Evolutionary conservation across 352 stramenopile species (phyloP).

Genomic region (Phytophthora macrochlamydospora): DNA sequence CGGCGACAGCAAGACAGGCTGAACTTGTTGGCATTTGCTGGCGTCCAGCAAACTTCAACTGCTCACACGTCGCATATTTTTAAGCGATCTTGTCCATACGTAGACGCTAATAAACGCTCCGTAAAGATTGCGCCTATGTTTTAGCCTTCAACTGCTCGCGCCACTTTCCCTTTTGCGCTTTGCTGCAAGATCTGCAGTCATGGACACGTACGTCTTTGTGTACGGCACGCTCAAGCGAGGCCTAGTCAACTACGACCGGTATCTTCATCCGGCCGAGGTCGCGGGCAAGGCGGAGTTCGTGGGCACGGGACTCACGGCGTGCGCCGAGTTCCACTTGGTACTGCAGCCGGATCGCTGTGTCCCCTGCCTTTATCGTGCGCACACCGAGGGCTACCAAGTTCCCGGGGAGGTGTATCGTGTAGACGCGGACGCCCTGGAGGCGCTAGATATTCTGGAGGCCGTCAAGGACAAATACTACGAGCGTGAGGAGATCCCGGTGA

Average conservation of each 20-base stretch:
- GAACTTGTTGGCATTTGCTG: background rate
- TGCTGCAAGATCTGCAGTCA: slow-evolving; percentile 3
- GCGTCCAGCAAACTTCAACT: background rate
- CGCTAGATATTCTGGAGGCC: slow-evolving; percentile 77
- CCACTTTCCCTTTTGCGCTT: slow-evolving; percentile 7
- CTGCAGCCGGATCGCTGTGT: slow-evolving; percentile 64
- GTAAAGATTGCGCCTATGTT: background rate
- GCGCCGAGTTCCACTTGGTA: slow-evolving; percentile 56
- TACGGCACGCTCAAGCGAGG: slow-evolving; percentile 81
- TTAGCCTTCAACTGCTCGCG: background rate
- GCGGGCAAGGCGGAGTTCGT: slow-evolving; percentile 59
- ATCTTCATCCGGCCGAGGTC: slow-evolving; percentile 52
- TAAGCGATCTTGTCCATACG: background rate
- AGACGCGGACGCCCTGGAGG: slow-evolving; percentile 52
- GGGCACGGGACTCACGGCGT: slow-evolving; percentile 44
- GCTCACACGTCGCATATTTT: background rate
- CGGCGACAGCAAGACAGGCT: slow-evolving; percentile 22
- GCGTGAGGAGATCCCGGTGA: slow-evolving; percentile 65
- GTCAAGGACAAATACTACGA: slow-evolving; percentile 72
- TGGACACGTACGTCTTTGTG: slow-evolving; percentile 71
- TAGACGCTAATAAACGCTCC: background rate
- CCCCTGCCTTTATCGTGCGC: slow-evolving; percentile 57
- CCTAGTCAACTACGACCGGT: slow-evolving; percentile 76
- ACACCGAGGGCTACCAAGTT: slow-evolving; percentile 46
- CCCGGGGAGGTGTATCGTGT: slow-evolving; percentile 71